Evolutionary conservation across 1,284 basidiomycete species (phyloP).

Genomic region (Athelia sp.): DNA sequence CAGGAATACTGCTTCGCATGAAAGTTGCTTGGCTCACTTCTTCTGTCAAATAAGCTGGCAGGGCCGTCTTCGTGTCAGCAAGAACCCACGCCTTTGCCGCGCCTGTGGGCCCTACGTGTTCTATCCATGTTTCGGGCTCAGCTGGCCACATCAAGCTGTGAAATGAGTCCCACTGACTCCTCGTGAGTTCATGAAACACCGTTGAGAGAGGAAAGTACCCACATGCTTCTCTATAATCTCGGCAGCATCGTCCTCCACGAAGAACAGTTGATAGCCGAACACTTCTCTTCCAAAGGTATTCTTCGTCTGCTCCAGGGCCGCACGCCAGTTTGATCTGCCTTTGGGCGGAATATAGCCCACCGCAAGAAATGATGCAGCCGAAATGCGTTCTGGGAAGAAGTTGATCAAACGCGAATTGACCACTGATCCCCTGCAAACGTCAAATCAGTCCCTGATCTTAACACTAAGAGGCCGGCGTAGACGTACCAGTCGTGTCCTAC

Average conservation of each 20-base stretch:
- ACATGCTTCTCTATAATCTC: conserved; percentile 23
- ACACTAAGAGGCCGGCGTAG: background rate
- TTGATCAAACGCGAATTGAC: conserved; percentile 17
- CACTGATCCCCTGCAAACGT: conserved; percentile 17
- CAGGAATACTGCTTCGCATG: background rate
- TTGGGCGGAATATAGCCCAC: conserved; percentile 11
- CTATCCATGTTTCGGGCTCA: conserved; percentile 27
- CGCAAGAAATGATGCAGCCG: conserved; percentile 18
- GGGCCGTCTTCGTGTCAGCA: conserved; percentile 15
- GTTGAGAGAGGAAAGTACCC: background rate
- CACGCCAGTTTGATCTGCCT: conserved; percentile 4
- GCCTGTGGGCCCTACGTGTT: conserved; percentile 26
- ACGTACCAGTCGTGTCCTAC: conserved; percentile 27
- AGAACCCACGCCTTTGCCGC: conserved; percentile 24
- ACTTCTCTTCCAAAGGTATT: conserved; percentile 18
- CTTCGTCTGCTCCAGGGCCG: conserved; percentile 2
- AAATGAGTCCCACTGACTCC: conserved; percentile 26
- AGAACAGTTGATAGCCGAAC: conserved; percentile 29
- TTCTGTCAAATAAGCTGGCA: conserved; percentile 25
- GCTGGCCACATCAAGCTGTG: conserved; percentile 25
- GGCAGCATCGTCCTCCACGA: conserved; percentile 22
- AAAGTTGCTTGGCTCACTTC: conserved; percentile 18
- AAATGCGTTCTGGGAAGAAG: conserved; percentile 17
- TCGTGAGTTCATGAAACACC: conserved; percentile 6
- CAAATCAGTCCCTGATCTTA: conserved; percentile 8